Base-by-base conservation (phyloP, 192 early-diverging fungal species). In the Glomus cerebriforme region DNA sequence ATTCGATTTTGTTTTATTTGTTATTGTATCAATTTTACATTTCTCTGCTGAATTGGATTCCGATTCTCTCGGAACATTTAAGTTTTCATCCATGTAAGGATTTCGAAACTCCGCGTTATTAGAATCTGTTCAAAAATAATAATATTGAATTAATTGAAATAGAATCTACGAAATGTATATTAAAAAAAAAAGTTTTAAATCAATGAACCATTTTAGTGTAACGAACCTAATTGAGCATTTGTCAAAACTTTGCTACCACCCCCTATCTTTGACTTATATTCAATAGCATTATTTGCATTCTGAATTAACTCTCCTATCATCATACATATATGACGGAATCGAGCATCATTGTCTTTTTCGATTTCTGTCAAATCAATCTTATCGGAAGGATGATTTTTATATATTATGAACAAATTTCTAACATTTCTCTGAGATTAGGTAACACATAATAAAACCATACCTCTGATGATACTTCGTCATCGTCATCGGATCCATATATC, bases 211-310 rank as follows among this genome's bases (percentile, higher is more conserved):
- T 24, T 1, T 12, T 35, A n/a, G 67, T 19, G 17, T 45, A 27
- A 77, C 39, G 19, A 27, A 78, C 76, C 65, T 66, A 78, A 32
- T 35, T 78, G 63, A 43, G 64, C 43, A 67, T 39, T 67, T 45
- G 60, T 26, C 27, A 78, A 54, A 45, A 78, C 76, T 78, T 32
- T 31, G 7, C 39, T 78, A 8, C 76, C 76, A 15, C 29, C 76
- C 3, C 29, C 47, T 22, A 39, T 27, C 29, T 78, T 78, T 29
- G 62, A n/a, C 2, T n/a, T 63, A 54, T 45, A 22, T 19, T 47
- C 64, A 67, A 78, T 26, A 31, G 76, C 76, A 49, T 59, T 13
- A 31, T 67, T 63, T 49, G 54, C 76, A 7, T 39, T 29, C 9
- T 26, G 37, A 37, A 69, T 26, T 60, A 78, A 24, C 54, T 68